Evolutionary conservation across 805 yeast species (phyloP).

Genomic region (Candida maltosa): DNA sequence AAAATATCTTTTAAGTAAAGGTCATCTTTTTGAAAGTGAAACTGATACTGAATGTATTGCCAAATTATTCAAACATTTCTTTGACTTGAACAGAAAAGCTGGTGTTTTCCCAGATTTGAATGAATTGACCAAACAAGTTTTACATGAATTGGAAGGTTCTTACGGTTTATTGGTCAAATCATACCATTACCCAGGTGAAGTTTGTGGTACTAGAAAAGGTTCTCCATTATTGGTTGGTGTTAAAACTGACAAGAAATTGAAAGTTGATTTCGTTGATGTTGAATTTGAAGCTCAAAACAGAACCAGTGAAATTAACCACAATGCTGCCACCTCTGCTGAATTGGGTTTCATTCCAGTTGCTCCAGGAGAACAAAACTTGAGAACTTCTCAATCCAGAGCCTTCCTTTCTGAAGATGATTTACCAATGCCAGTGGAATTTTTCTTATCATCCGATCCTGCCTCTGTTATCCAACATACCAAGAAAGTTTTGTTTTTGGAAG

Average conservation of each 20-base stretch:
- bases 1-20: constrained; percentile 75
- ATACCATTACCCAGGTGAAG: constrained; percentile 89
- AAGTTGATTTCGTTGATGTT: constrained; percentile 97
- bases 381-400: constrained; percentile 94
- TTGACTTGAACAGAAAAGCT: constrained; percentile 69
- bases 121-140: constrained; percentile 87
- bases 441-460: constrained; percentile 94
- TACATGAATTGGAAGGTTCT: constrained; percentile 94
- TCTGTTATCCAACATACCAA: constrained; percentile 96
- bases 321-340: constrained; percentile 16
- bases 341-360: constrained; percentile 51
- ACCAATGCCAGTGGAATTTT: constrained; percentile 93
- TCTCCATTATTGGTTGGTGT: constrained; percentile 97
- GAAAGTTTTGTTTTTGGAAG: constrained; percentile 93
- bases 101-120: constrained; percentile 83
- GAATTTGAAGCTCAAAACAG: constrained; percentile 77
- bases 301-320: constrained; percentile 4
- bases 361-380: constrained; percentile 52
- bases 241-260: constrained; percentile 89
- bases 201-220: constrained; percentile 96
- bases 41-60: constrained; percentile 99
- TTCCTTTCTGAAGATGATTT: constrained; percentile 90
- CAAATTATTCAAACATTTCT: constrained; percentile 85
- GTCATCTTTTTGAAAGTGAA: constrained; percentile 80
- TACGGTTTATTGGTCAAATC: constrained; percentile 94